Percentiles rank a stretch among this genome's conserved stretches.
phyloP scores from a whole-genome alignment of 495 filamentous ascomycete genomes.

The Beverwykella pulmonaria region DNA sequence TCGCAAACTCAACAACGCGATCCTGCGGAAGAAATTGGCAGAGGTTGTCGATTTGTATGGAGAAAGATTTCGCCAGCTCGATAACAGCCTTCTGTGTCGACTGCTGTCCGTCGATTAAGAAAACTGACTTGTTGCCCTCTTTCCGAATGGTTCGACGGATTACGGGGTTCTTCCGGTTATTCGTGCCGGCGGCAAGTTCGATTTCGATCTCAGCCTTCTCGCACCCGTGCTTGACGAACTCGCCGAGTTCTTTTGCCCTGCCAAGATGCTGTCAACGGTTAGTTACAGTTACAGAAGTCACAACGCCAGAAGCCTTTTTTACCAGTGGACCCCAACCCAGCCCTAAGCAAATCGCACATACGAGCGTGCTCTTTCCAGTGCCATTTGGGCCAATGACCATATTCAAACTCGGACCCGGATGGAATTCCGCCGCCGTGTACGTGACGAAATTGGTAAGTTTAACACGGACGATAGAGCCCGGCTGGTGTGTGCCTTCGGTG shows the following conservation, averaged over 20 bases:
- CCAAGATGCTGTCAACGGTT: constrained; percentile 65
- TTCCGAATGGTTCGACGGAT: constrained; percentile 75
- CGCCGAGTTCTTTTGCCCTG: constrained; percentile 78
- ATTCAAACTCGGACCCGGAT: constrained; percentile 88
- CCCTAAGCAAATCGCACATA: constrained; percentile 95
- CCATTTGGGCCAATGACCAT: constrained; percentile 99
- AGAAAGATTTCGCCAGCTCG: constrained; percentile 65
- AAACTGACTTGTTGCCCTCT: constrained; percentile 78
- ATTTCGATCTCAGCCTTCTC: constrained; percentile 82
- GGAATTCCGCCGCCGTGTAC: constrained; percentile 86
- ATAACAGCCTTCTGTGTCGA: constrained; percentile 62
- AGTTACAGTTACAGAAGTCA: background rate
- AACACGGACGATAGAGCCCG: constrained; percentile 88
- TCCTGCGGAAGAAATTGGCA: constrained; percentile 98
- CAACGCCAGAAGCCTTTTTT: constrained; percentile 32
- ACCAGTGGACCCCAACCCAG: constrained; percentile 77
- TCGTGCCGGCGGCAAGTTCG: constrained; percentile 67
- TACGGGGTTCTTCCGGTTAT: constrained; percentile 62
- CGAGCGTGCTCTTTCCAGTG: constrained; percentile 95
- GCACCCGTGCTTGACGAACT: constrained; percentile 91
- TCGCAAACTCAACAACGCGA: constrained; percentile 91
- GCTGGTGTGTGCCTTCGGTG: constrained; percentile 53
- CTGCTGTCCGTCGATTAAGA: constrained; percentile 67
- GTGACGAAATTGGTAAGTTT: constrained; percentile 92
- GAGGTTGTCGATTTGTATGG: constrained; percentile 94